phyloP scores from a whole-genome alignment of 148 eudicot species.

The Chenopodium suecicum region DNA sequence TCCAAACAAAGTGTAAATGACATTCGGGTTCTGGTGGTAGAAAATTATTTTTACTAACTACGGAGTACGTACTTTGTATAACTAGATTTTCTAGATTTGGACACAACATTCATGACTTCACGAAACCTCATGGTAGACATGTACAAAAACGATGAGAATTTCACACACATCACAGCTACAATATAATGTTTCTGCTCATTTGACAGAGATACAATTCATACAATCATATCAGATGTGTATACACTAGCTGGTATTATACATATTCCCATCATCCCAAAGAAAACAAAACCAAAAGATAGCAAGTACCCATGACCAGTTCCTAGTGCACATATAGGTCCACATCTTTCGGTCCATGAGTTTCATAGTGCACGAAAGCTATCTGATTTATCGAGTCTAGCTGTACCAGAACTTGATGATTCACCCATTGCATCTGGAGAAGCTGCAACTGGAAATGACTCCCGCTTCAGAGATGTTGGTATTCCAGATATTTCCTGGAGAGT shows the following conservation, averaged over 20 bases:
- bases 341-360: background rate
- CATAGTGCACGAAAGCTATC: constrained; percentile 39
- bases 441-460: constrained; percentile 30
- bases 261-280: background rate
- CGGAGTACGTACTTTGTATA: too few species aligned
- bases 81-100: background rate
- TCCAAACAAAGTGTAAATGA: too few species aligned
- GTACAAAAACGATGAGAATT: background rate
- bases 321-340: background rate
- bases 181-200: background rate
- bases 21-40: too few species aligned
- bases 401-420: constrained; percentile 49
- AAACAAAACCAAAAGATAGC: background rate
- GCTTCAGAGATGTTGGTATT: constrained; percentile 41
- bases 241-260: background rate
- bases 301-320: background rate
- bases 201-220: background rate
- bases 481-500: constrained; percentile 48
- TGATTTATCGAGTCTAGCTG: constrained; percentile 40
- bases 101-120: background rate
- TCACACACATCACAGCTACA: background rate
- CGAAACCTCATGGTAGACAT: background rate
- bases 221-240: background rate
- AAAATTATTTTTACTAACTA: too few species aligned
- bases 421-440: constrained; percentile 47